Base-by-base conservation (phyloP, 2,329 filamentous ascomycete species). In the Penicillium sp. region DNA sequence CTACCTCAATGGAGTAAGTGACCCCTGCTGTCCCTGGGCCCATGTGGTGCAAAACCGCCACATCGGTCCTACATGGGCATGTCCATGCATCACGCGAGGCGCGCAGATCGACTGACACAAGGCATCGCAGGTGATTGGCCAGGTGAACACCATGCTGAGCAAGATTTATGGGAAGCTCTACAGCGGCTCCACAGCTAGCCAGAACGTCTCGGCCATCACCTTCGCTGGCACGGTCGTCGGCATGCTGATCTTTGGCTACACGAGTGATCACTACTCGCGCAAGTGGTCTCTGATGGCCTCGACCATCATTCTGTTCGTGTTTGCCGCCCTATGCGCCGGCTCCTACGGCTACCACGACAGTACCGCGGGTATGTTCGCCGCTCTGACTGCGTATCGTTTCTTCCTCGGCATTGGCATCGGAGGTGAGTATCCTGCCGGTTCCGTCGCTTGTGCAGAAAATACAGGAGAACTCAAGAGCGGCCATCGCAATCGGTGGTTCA, bases 401-500 rank as follows among this genome's bases (percentile, higher is more conserved):
- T 85, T 95, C 49, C 74, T 86, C 27, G 78, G 84, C 16, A 80
- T 87, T 47, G 85, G 87, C n/a, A 91, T 94, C 36, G 87, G 75
- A 11, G 85, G 67, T 75, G 72, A 67, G 64, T 65, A 66, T 41
- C 69, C 69, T 19, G 65, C 66, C 1, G 90, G 90, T 3, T 87
- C 81, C 43, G 90, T 96, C 1, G 86, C 84, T 2, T 86, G 81
- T 37, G 87, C 89, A 2, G 90, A 96, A 66, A 84, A 84, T 4
- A 90, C 84, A 0, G 86, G 87, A 15, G 87, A 94, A 60, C 73
- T 96, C 43, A 87, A 88, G 63, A 65, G 69, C 11, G 90, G 90
- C 8, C 84, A 84, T 11, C 76, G 90, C n/a, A 91, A 96, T 60
- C 76, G 85, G 26, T 94, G 88, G 87, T 96, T 90, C 60, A 87